These are phyloP conservation scores for Bolboschoenus planiculmis DNA, from an alignment of 176 grass and related monocot species.

Conservation along the genomic window DNA sequence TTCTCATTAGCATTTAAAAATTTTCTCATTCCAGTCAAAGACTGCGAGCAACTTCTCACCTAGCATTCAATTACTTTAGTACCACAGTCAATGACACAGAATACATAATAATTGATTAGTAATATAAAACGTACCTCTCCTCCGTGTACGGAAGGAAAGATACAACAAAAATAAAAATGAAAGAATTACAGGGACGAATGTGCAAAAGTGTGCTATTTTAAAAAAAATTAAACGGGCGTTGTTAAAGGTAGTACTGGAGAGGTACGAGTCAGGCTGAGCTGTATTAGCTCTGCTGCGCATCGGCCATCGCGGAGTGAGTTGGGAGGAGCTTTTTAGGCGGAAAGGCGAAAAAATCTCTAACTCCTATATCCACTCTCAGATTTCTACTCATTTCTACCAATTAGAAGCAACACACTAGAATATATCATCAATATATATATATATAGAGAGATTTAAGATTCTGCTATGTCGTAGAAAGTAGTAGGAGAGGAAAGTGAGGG, in stretches of 20 bases:
- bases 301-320: slow-evolving; percentile 10
- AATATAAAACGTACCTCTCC: no score
- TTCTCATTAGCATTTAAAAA: background rate
- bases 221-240: background rate
- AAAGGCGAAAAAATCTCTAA: background rate
- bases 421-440: no score
- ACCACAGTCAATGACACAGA: no score
- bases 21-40: background rate
- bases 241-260: slow-evolving; percentile 1
- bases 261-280: slow-evolving; percentile 12
- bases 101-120: no score
- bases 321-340: slow-evolving; percentile 8
- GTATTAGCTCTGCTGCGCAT: slow-evolving; percentile 14
- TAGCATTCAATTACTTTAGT: no score
- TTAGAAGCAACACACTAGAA: no score
- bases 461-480: background rate
- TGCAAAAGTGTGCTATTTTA: background rate
- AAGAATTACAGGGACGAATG: background rate
- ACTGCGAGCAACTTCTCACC: background rate
- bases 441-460: no score
- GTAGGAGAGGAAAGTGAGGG: background rate
- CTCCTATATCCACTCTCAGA: background rate
- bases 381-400: background rate
- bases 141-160: no score
- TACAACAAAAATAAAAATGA: no score